phyloP scores from a whole-genome alignment of 495 filamentous ascomycete genomes.

The Lasiosphaeria ovina region DNA sequence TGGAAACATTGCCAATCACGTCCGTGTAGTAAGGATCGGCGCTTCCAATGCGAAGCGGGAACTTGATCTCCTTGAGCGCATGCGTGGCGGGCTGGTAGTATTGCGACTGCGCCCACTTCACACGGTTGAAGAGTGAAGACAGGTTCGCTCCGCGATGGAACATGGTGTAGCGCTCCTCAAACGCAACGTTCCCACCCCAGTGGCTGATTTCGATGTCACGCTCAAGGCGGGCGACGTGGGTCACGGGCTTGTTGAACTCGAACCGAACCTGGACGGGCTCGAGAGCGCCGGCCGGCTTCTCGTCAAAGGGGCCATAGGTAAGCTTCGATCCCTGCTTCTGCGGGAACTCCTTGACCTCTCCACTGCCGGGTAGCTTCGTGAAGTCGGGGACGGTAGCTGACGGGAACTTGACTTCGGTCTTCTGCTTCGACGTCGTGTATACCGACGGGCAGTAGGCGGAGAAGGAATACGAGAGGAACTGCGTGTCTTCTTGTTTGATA shows the following conservation, averaged over 20 bases:
- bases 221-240: conserved; percentile 71
- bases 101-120: conserved; percentile 71
- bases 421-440: conserved; percentile 85
- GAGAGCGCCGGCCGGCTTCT: conserved; percentile 67
- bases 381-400: conserved; percentile 77
- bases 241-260: conserved; percentile 91
- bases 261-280: conserved; percentile 79
- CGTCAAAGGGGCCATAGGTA: conserved; percentile 88
- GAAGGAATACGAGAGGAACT: conserved; percentile 82
- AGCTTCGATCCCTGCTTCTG: conserved; percentile 80
- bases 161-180: conserved; percentile 90
- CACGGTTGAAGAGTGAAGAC: conserved; percentile 78
- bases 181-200: conserved; percentile 95
- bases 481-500: conserved; percentile 77
- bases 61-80: conserved; percentile 77
- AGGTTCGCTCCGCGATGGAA: conserved; percentile 83
- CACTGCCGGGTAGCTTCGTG: conserved; percentile 65
- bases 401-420: conserved; percentile 93
- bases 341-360: conserved; percentile 65
- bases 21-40: conserved; percentile 90
- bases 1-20: conserved; percentile 95
- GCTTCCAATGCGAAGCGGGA: conserved; percentile 75
- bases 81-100: conserved; percentile 74
- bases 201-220: conserved; percentile 93
- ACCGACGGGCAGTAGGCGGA: conserved; percentile 77